Conservation (phyloP, 495 filamentous ascomycete species). For the Neurospora sp. region DNA sequence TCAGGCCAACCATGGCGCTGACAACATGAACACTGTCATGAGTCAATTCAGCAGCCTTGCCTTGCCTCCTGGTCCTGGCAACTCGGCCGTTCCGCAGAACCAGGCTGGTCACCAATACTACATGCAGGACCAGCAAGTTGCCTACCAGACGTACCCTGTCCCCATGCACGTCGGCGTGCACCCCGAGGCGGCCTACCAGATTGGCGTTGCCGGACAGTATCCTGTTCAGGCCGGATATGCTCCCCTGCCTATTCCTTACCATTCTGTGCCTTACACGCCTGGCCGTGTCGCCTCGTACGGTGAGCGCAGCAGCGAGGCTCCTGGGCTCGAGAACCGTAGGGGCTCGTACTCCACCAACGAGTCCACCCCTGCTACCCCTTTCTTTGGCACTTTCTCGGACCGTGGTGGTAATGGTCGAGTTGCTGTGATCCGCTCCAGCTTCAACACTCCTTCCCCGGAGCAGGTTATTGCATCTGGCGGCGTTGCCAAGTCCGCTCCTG, state of each 20-base stretch:
- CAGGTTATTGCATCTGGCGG: constrained; percentile 33
- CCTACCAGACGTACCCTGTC: constrained; percentile 22
- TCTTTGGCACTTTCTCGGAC: constrained; percentile 44
- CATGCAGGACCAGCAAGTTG: constrained; percentile 19
- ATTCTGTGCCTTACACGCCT: constrained; percentile 39
- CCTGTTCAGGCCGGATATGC: constrained; percentile 26
- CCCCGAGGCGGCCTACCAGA: constrained; percentile 16
- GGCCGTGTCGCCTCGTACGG: constrained; percentile 29
- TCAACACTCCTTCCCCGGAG: constrained; percentile 54
- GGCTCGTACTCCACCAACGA: constrained; percentile 62
- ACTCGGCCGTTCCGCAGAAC: constrained; percentile 13
- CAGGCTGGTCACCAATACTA: constrained; percentile 24
- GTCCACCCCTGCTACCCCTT: constrained; percentile 50
- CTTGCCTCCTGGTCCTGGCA: constrained; percentile 18
- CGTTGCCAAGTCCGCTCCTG: constrained; percentile 36
- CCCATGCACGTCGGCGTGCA: constrained; percentile 23
- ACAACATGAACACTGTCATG: constrained; percentile 22
- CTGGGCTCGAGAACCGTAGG: constrained; percentile 49
- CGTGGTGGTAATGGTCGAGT: constrained; percentile 40
- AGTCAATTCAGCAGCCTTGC: constrained; percentile 31
- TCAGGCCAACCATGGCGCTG: constrained; percentile 14
- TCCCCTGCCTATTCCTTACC: constrained; percentile 21
- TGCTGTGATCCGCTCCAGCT: constrained; percentile 49
- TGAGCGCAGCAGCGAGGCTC: constrained; percentile 39
- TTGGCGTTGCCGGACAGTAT: constrained; percentile 20